Evolutionary conservation across 2,329 filamentous ascomycete species (phyloP).

Genomic region (Paraconiothyrium brasiliense): DNA sequence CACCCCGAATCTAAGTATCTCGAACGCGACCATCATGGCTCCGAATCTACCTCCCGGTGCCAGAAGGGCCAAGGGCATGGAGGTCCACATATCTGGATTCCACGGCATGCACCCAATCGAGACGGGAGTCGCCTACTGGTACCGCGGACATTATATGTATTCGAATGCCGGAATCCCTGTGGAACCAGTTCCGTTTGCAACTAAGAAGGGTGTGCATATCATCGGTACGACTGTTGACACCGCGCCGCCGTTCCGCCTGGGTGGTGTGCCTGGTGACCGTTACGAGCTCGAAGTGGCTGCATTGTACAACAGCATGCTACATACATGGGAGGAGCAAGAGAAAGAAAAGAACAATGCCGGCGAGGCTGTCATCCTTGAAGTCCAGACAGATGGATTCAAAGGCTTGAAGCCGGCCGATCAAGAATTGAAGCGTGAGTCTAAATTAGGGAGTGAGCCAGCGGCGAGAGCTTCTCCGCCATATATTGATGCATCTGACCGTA

Average conservation of each 20-base stretch:
- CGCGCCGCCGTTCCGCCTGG: constrained; percentile 23
- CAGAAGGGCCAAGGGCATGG: constrained; percentile 21
- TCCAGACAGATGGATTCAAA: not conserved
- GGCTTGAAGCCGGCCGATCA: not conserved
- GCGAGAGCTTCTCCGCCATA: no score
- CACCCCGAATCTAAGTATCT: not conserved
- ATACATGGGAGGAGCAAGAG: constrained; percentile 17
- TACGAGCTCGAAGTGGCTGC: constrained; percentile 26
- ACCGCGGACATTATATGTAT: constrained; percentile 44
- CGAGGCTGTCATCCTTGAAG: not conserved
- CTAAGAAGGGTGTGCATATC: constrained; percentile 30
- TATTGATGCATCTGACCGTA: not conserved
- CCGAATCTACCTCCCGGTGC: not conserved
- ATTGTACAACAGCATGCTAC: constrained; percentile 18
- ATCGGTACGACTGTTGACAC: constrained; percentile 17
- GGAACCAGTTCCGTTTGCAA: constrained; percentile 32
- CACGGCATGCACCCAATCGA: constrained; percentile 32
- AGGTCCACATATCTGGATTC: constrained; percentile 39
- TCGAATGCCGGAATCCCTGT: constrained; percentile 28
- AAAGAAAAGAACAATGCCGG: constrained; percentile 2
- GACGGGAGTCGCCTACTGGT: constrained; percentile 39
- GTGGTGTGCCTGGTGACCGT: constrained; percentile 7
- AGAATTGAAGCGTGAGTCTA: constrained; percentile 2
- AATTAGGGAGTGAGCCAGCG: not conserved
- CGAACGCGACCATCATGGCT: not conserved